Evolutionary conservation across 768 basidiomycete species (phyloP), one percentile per base, ranked within the genome.

Genomic region (Tylopilus felleus): DNA sequence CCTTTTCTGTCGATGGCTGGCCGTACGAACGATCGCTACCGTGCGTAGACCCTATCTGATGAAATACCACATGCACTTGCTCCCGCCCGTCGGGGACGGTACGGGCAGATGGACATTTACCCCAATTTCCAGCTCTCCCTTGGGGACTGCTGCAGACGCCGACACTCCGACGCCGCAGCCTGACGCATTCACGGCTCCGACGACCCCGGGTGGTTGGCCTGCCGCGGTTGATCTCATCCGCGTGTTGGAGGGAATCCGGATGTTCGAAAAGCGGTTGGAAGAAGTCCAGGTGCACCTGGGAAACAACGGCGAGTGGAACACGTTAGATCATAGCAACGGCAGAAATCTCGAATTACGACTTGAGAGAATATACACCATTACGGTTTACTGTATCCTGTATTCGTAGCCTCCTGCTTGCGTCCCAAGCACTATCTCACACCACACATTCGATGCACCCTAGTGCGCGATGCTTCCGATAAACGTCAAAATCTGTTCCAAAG

Each of bases 391-490:
- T 38, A n/a, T 38, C 38, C 19, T n/a, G 1, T 38, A 38, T 17
- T n/a, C n/a, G n/a, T 13, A 38, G n/a, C 17, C 10, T 38, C 36
- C 36, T 4, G 19, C 8, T n/a, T 3, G n/a, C 4, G 8, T n/a
- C 29, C n/a, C n/a, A n/a, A n/a, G 4, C 10, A 9, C n/a, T n/a
- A 40, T 19, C 10, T 19, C 41, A 43, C 16, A 29, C n/a, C n/a
- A n/a, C n/a, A n/a, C 7, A n/a, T 25, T 28, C 36, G 14, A 23
- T 17, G 17, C n/a, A 22, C 19, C 19, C 28, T 56, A 62, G 39
- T 65, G 77, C 3, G 79, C 77, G 51, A 90, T 77, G 61, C 93
- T 93, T 49, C 91, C 96, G 41, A 95, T 91, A 69, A 98, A 98
- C 1, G 94, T 98, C 72, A 98, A 76, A 64, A 98, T 93, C 92